Evolutionary conservation across 2,329 filamentous ascomycete species (phyloP).

Genomic region (Apiospora sp.): DNA sequence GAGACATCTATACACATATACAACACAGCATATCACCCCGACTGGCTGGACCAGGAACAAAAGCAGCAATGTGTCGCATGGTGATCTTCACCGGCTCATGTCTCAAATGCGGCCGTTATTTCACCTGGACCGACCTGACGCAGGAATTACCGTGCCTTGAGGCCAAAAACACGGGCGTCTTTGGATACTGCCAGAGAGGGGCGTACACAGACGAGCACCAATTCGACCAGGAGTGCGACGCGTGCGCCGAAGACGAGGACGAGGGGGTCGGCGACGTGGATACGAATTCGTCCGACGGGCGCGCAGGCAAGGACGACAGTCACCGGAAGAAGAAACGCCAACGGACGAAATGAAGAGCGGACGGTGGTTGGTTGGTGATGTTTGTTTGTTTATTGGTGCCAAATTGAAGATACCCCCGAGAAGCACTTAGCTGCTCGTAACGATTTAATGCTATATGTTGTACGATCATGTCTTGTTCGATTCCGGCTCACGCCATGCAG

Average conservation of each 20-base stretch:
- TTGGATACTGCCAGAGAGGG: constrained; percentile 53
- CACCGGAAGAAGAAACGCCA: constrained; percentile 20
- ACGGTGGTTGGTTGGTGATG: background rate
- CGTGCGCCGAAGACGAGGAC: constrained; percentile 52
- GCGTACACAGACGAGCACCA: constrained; percentile 51
- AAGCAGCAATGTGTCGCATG: constrained; percentile 53
- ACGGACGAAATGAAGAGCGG: background rate
- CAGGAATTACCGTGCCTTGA: constrained; percentile 57
- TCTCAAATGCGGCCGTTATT: constrained; percentile 49
- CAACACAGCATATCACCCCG: background rate
- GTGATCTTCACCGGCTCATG: constrained; percentile 54
- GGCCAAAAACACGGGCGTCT: constrained; percentile 56
- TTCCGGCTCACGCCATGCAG: background rate
- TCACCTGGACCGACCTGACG: constrained; percentile 54
- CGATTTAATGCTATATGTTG: constrained; percentile 12
- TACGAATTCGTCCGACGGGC: constrained; percentile 10
- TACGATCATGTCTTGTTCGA: background rate
- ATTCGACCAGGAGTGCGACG: constrained; percentile 58
- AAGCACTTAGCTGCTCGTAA: background rate
- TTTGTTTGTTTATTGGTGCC: background rate
- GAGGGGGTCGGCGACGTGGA: constrained; percentile 46
- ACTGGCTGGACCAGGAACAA: background rate
- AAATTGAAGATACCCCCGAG: constrained; percentile 17
- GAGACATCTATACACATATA: background rate
- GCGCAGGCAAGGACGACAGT: constrained; percentile 20